Evolutionary conservation across 768 basidiomycete species (phyloP).

Genomic region (Suillus clintonianus): DNA sequence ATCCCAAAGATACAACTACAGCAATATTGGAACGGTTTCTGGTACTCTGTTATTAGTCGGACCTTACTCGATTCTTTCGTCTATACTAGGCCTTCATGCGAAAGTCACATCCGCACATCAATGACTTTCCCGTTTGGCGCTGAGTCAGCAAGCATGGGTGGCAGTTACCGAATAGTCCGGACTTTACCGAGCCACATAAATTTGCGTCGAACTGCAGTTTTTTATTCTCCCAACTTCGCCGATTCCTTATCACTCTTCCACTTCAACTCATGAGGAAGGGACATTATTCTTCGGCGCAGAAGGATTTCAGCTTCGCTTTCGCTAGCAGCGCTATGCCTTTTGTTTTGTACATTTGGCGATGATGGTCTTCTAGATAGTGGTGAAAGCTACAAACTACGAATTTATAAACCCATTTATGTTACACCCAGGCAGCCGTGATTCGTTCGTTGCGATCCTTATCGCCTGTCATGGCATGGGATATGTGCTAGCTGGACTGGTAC

Average conservation of each 20-base stretch:
- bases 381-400: slow-evolving; percentile 52
- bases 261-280: slow-evolving; percentile 15
- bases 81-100: too few species aligned
- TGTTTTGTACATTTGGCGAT: slow-evolving; percentile 41
- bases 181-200: slow-evolving; percentile 18
- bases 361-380: slow-evolving; percentile 80
- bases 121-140: too few species aligned
- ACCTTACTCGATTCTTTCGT: too few species aligned
- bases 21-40: too few species aligned
- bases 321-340: slow-evolving; percentile 70
- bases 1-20: too few species aligned
- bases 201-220: neutral
- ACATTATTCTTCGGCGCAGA: slow-evolving; percentile 48
- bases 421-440: neutral
- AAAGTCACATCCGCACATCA: too few species aligned
- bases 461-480: neutral
- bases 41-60: too few species aligned
- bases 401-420: neutral
- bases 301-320: slow-evolving; percentile 59
- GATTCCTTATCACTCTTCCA: slow-evolving; percentile 34
- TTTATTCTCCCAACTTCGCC: slow-evolving; percentile 15
- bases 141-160: neutral
- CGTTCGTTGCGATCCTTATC: neutral
- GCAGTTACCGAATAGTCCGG: slow-evolving; percentile 3
- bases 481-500: neutral